phyloP scores from a whole-genome alignment of 805 yeast species.

The Starmerella geochares region DNA sequence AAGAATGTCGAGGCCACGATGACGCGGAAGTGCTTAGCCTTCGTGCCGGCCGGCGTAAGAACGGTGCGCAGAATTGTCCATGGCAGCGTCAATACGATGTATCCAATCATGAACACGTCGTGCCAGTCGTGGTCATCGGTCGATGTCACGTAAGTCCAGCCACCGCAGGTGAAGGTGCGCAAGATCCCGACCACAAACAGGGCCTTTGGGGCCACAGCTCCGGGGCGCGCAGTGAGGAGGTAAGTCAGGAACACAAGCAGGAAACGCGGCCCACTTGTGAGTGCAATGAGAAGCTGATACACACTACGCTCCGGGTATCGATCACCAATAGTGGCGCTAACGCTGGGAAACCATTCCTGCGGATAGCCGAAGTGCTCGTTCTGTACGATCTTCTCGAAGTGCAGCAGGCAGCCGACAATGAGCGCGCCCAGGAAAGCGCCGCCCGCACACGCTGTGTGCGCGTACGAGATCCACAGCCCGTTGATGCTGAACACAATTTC shows the following conservation, averaged over 20 bases:
- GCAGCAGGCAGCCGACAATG: slow-evolving; percentile 61
- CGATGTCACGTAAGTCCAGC: slow-evolving; percentile 95
- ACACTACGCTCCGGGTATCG: slow-evolving; percentile 90
- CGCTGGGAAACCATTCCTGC: slow-evolving; percentile 97
- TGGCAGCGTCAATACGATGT: slow-evolving; percentile 80
- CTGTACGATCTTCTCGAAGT: slow-evolving; percentile 76
- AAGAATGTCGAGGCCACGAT: slow-evolving; percentile 54
- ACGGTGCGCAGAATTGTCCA: slow-evolving; percentile 64
- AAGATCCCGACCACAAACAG: slow-evolving; percentile 50
- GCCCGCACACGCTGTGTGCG: slow-evolving; percentile 63
- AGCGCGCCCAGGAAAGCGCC: slow-evolving; percentile 70
- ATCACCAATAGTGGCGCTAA: slow-evolving; percentile 94
- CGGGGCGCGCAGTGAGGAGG: slow-evolving; percentile 32
- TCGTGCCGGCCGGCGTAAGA: slow-evolving; percentile 38
- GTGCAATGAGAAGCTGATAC: slow-evolving; percentile 82
- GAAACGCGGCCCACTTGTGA: slow-evolving; percentile 90
- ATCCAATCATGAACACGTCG: slow-evolving; percentile 88
- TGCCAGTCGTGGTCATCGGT: slow-evolving; percentile 96
- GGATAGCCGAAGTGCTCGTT: slow-evolving; percentile 87
- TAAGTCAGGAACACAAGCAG: slow-evolving; percentile 45
- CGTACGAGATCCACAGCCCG: slow-evolving; percentile 56
- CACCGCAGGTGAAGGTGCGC: slow-evolving; percentile 95
- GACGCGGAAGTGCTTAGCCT: slow-evolving; percentile 40
- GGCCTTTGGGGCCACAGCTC: slow-evolving; percentile 33
- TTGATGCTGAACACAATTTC: slow-evolving; percentile 21